phyloP scores from a whole-genome alignment of 257 asterid genomes.

The Orobanche coerulescens region DNA sequence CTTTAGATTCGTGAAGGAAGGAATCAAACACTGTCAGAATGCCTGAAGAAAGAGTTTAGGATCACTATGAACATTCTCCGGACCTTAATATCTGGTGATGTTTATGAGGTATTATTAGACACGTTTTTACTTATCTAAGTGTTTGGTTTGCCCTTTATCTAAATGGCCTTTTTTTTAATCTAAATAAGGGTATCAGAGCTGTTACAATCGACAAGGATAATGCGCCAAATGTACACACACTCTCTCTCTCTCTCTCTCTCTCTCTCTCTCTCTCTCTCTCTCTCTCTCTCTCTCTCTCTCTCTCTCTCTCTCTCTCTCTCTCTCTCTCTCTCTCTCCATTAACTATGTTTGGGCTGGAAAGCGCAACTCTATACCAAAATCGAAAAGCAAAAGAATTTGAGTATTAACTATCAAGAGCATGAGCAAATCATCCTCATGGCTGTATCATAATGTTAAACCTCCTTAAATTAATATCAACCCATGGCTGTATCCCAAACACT shows the following conservation, averaged over 20 bases:
- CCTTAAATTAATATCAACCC: no score
- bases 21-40: conserved; percentile 52
- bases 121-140: neutral
- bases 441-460: no score
- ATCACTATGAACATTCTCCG: conserved; percentile 68
- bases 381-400: neutral
- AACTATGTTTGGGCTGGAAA: neutral
- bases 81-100: conserved; percentile 51
- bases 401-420: neutral
- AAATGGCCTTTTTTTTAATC: neutral
- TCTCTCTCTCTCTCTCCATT: no score
- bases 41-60: conserved; percentile 82
- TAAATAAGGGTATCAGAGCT: conserved; percentile 79
- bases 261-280: conserved; percentile 19
- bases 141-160: conserved; percentile 1
- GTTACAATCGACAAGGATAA: conserved; percentile 77
- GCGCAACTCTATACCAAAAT: neutral
- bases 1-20: conserved; percentile 79
- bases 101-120: conserved; percentile 60
- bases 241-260: conserved; percentile 22
- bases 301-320: conserved; percentile 20
- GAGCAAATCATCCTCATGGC: neutral
- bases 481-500: no score
- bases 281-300: conserved; percentile 20
- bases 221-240: conserved; percentile 49